phyloP scores from a whole-genome alignment of 768 basidiomycete genomes.

The Panellus pusillus region DNA sequence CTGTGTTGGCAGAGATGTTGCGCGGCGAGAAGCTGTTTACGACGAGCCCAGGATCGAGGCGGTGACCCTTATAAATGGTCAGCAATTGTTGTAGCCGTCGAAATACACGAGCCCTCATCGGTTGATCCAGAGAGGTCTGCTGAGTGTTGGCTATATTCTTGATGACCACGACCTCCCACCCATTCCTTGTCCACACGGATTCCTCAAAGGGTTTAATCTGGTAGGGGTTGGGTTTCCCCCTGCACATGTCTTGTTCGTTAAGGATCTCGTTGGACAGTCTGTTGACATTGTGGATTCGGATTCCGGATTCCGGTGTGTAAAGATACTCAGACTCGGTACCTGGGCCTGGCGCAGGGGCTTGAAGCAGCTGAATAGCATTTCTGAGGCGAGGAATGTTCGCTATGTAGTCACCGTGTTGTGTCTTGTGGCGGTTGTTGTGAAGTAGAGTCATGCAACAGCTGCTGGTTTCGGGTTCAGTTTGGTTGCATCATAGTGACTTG shows the following conservation, averaged over 20 bases:
- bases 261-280: constrained; percentile 14
- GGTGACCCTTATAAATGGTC: constrained; percentile 18
- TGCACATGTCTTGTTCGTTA: constrained; percentile 16
- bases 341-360: too few species aligned
- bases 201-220: constrained; percentile 17
- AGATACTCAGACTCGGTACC: too few species aligned
- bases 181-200: neutral
- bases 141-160: constrained; percentile 4
- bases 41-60: constrained; percentile 15
- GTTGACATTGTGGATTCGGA: constrained; percentile 21
- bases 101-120: constrained; percentile 16
- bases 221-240: neutral
- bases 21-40: constrained; percentile 15
- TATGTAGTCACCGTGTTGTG: too few species aligned
- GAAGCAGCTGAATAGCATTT: too few species aligned
- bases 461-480: too few species aligned
- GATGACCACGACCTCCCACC: constrained; percentile 20
- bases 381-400: too few species aligned
- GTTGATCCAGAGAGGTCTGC: constrained; percentile 14
- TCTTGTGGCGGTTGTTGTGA: too few species aligned
- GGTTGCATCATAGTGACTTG: too few species aligned
- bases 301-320: constrained; percentile 5
- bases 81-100: constrained; percentile 15
- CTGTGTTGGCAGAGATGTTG: constrained; percentile 11
- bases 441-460: too few species aligned